Conservation (phyloP, 768 basidiomycete species). For the Boletellus ananas region DNA sequence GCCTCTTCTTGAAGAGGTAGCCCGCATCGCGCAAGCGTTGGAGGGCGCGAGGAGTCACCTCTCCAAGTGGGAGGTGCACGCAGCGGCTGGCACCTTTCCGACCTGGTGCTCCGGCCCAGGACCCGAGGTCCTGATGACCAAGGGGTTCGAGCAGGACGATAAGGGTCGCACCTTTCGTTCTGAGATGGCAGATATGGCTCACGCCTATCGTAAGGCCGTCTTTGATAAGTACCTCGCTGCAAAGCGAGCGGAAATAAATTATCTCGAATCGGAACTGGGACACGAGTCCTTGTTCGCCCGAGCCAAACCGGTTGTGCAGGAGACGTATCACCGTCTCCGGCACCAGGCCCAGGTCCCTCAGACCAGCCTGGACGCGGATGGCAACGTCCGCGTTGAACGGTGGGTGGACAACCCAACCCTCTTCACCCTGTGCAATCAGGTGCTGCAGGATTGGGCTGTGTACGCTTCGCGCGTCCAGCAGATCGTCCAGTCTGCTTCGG, state of each 20-base stretch:
- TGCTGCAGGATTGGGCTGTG: neutral
- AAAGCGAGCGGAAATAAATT: neutral
- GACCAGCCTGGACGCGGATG: neutral
- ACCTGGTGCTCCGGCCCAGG: neutral
- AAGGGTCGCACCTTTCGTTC: neutral
- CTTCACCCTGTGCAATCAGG: neutral
- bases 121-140: neutral
- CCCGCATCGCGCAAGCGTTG: too few species aligned
- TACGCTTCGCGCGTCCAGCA: neutral
- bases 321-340: neutral
- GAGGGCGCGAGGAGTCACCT: neutral
- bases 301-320: neutral
- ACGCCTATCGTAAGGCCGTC: accelerated
- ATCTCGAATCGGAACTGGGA: neutral
- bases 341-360: neutral
- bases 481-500: neutral
- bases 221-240: neutral
- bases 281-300: neutral
- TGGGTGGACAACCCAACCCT: neutral
- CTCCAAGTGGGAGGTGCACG: neutral
- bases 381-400: neutral
- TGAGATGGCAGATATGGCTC: neutral
- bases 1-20: neutral
- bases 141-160: neutral
- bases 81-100: neutral